phyloP scores from a whole-genome alignment of 176 grass and related monocot genomes.

The Lolium perenne region DNA sequence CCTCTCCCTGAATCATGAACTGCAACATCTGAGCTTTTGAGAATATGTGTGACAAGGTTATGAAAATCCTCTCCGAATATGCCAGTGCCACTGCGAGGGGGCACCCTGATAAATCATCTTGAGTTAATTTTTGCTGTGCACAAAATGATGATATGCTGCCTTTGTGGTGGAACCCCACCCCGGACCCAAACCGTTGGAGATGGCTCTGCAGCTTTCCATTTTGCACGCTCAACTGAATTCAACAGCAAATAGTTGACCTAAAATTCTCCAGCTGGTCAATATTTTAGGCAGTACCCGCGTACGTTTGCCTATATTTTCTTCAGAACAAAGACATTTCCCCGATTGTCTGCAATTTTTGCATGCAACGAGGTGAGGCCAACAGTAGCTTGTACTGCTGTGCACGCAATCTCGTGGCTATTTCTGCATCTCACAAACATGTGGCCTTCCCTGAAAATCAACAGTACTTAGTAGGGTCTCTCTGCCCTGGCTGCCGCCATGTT shows the following conservation, averaged over 20 bases:
- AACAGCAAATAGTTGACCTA: background rate
- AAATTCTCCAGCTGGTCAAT: constrained; percentile 26
- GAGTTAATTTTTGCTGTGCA: no score
- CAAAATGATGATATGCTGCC: no score
- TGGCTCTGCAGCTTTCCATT: background rate
- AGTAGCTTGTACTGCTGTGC: constrained; percentile 26
- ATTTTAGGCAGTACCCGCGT: constrained; percentile 17
- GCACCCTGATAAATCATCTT: no score
- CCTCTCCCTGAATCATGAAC: no score
- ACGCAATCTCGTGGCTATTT: constrained; percentile 40
- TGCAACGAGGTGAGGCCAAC: constrained; percentile 6
- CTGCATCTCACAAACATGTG: constrained; percentile 40
- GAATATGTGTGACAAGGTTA: no score
- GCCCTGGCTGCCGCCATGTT: constrained; percentile 27
- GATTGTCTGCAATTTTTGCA: constrained; percentile 30
- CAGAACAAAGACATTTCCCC: constrained; percentile 27
- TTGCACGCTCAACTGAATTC: background rate
- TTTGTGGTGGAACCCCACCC: no score
- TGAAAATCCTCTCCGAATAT: no score
- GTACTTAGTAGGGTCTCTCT: constrained; percentile 25
- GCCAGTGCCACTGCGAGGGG: no score
- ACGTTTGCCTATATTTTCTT: constrained; percentile 33
- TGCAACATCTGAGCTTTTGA: no score
- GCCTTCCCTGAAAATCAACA: constrained; percentile 33
- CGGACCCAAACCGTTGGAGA: background rate